These are phyloP conservation scores for Salix purpurea DNA, from an alignment of 345 rosid genomes.

Conservation along the genomic window DNA sequence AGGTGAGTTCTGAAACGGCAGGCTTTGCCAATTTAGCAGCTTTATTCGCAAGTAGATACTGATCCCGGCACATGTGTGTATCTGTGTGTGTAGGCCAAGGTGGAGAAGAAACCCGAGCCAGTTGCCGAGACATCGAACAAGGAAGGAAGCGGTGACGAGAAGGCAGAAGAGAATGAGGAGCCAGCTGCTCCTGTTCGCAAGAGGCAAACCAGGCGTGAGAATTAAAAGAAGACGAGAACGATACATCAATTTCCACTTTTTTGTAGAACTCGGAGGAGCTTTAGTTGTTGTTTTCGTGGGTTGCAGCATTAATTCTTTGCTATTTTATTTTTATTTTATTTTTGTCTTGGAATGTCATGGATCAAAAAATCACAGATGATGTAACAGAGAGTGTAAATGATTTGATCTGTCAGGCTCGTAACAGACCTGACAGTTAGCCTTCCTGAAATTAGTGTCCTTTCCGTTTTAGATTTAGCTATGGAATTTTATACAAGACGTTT, in stretches of 20 bases:
- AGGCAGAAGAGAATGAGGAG: constrained; percentile 38
- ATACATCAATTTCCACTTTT: constrained; percentile 13
- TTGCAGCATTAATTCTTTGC: constrained; percentile 12
- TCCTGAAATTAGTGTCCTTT: background rate
- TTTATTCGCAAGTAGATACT: too few relatives aligned
- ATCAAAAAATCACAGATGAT: background rate
- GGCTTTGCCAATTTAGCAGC: background rate
- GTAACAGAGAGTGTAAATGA: constrained; percentile 37
- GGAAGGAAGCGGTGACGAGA: constrained; percentile 39
- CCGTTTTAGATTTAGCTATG: background rate
- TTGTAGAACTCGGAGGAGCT: constrained; percentile 17
- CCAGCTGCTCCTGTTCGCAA: constrained; percentile 48
- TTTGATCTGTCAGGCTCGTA: constrained; percentile 6
- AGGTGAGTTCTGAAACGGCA: constrained; percentile 18
- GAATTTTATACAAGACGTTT: background rate
- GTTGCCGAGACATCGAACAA: constrained; percentile 44
- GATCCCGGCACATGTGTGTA: constrained; percentile 1
- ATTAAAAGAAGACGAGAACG: constrained; percentile 21
- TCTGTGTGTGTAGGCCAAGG: constrained; percentile 28
- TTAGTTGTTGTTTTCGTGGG: constrained; percentile 23
- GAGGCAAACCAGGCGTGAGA: constrained; percentile 51
- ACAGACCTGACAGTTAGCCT: background rate
- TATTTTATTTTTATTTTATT: background rate
- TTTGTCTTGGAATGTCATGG: background rate
- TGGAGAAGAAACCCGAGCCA: constrained; percentile 35